phyloP scores from a whole-genome alignment of 2,329 filamentous ascomycete species.

The Talaromyces marneffei region DNA sequence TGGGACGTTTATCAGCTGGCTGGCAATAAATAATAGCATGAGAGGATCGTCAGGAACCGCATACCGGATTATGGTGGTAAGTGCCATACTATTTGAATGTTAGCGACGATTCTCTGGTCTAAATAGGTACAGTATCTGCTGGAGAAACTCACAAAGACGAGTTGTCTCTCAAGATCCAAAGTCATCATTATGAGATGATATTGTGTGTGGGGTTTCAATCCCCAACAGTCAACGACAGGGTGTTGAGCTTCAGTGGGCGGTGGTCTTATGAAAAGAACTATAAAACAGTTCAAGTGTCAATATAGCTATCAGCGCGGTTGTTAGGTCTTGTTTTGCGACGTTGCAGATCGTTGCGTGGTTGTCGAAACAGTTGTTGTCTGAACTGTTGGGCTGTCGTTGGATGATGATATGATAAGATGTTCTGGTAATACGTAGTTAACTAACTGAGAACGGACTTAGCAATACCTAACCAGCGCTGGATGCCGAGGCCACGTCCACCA shows the following conservation, averaged over 20 bases:
- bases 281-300: not conserved
- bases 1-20: not conserved
- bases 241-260: not conserved
- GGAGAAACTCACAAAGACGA: constrained; percentile 53
- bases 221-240: not conserved
- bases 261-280: not conserved
- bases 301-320: not conserved
- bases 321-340: not conserved
- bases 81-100: constrained; percentile 52
- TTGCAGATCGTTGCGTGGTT: not conserved
- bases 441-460: not conserved
- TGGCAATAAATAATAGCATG: too few species aligned
- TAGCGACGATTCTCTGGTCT: constrained; percentile 15
- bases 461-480: not conserved
- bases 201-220: not conserved
- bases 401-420: too few species aligned
- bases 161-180: constrained; percentile 61
- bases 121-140: constrained; percentile 17
- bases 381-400: not conserved
- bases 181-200: constrained; percentile 27
- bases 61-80: constrained; percentile 60
- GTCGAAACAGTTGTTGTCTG: not conserved
- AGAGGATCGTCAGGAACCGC: constrained; percentile 16
- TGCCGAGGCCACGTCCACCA: not conserved
- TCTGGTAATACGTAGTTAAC: not conserved